These are phyloP conservation scores for Lepidium didymum DNA, from an alignment of 345 rosid species.

Conservation along the genomic window DNA sequence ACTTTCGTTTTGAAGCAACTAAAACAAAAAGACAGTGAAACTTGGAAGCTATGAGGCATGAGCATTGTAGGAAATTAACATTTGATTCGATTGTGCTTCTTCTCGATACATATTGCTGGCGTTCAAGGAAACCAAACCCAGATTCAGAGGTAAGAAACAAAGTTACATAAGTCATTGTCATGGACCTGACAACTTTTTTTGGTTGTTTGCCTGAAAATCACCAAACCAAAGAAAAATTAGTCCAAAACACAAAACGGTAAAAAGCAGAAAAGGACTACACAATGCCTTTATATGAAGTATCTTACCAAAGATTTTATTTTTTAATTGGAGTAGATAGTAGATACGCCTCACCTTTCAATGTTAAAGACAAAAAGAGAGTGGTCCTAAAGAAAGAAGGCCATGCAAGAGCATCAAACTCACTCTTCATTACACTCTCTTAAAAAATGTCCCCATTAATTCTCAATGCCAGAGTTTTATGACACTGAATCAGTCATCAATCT, in stretches of 20 bases:
- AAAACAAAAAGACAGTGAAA: no score
- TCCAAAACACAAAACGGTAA: constrained; percentile 20
- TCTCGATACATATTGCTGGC: not conserved
- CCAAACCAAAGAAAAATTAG: not conserved
- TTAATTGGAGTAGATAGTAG: constrained; percentile 17
- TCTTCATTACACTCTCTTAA: constrained; percentile 11
- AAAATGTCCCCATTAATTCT: not conserved
- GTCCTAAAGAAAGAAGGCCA: constrained; percentile 23
- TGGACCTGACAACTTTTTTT: constrained; percentile 14
- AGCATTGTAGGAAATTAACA: no score
- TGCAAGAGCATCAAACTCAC: constrained; percentile 18
- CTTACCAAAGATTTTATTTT: constrained; percentile 18
- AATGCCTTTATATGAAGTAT: constrained; percentile 8
- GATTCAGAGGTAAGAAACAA: not conserved
- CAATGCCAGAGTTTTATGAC: not conserved
- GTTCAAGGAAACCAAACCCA: constrained; percentile 21
- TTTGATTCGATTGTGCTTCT: not conserved
- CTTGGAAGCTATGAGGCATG: no score
- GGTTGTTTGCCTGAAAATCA: constrained; percentile 19
- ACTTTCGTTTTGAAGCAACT: no score
- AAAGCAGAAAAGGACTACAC: constrained; percentile 29
- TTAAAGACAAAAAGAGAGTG: constrained; percentile 26
- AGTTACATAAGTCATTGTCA: constrained; percentile 9
- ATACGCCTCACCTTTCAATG: constrained; percentile 27
- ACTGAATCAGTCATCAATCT: not conserved